Evolutionary conservation across 768 basidiomycete genomes (phyloP).

Genomic region (Calocybe cyanea): DNA sequence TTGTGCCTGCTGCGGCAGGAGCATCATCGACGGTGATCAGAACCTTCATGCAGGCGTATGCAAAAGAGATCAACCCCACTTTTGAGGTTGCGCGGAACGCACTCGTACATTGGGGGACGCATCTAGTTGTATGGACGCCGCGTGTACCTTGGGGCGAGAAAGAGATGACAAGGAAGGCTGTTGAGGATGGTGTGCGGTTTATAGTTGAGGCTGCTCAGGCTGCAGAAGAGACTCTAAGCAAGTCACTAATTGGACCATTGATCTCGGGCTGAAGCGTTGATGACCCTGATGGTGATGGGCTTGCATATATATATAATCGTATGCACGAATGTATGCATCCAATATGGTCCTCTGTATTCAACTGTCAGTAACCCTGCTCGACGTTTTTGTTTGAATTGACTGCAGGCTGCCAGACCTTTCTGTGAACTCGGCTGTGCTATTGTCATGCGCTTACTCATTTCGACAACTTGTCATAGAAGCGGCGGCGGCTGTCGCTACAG

Average conservation of each 20-base stretch:
- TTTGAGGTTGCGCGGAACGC: conserved; percentile 31
- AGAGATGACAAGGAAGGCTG: conserved; percentile 44
- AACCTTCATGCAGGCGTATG: conserved; percentile 47
- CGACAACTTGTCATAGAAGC: too few species aligned
- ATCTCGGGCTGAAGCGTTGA: too few species aligned
- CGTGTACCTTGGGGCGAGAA: conserved; percentile 47
- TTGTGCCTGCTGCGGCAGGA: conserved; percentile 36
- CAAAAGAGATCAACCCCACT: conserved; percentile 20
- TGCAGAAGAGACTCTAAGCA: conserved; percentile 20
- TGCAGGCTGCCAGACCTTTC: too few species aligned
- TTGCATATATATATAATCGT: too few species aligned
- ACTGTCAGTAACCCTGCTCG: too few species aligned
- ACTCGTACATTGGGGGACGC: conserved; percentile 49
- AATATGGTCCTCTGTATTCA: too few species aligned
- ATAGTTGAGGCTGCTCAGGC: conserved; percentile 32
- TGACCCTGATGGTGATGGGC: too few species aligned
- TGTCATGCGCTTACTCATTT: too few species aligned
- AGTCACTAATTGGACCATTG: conserved; percentile 29
- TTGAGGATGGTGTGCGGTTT: conserved; percentile 45
- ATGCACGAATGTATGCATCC: too few species aligned
- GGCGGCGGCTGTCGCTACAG: too few species aligned
- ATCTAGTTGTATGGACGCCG: conserved; percentile 49
- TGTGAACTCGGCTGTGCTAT: too few species aligned
- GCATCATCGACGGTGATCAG: conserved; percentile 32
- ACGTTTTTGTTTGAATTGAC: too few species aligned